These are phyloP conservation scores for Breviolum minutum DNA, from an alignment of 73 alveolate genomes.

Conservation along the genomic window DNA sequence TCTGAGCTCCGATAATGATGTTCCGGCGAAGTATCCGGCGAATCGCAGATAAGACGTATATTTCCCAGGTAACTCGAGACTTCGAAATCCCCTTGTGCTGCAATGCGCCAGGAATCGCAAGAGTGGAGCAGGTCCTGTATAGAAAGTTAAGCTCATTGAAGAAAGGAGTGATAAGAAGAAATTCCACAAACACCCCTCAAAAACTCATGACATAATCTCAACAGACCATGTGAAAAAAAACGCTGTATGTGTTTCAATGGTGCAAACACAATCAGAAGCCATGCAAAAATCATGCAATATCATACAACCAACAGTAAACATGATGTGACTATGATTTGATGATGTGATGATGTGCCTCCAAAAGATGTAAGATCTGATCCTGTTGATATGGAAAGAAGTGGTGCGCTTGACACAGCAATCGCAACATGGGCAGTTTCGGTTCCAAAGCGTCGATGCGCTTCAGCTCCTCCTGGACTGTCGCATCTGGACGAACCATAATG, in stretches of 20 bases:
- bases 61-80: slow-evolving; percentile 7
- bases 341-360: neutral
- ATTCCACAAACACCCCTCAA: no score
- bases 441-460: neutral
- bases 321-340: neutral
- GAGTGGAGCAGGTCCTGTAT: neutral
- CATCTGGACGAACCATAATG: no score
- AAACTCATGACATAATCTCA: no score
- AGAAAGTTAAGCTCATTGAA: neutral
- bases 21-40: neutral
- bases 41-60: neutral
- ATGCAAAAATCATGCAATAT: no score
- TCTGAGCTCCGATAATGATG: slow-evolving; percentile 22
- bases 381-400: neutral
- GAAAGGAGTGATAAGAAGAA: neutral
- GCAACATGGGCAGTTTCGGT: slow-evolving; percentile 61
- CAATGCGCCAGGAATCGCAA: slow-evolving; percentile 5
- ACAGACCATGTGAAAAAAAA: no score
- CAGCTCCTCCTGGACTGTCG: slow-evolving; percentile 8
- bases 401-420: slow-evolving; percentile 7
- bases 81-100: neutral
- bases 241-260: neutral
- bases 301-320: no score
- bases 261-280: no score
- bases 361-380: slow-evolving; percentile 12